phyloP scores from a whole-genome alignment of 805 yeast species.

The Yarrowia bubula region DNA sequence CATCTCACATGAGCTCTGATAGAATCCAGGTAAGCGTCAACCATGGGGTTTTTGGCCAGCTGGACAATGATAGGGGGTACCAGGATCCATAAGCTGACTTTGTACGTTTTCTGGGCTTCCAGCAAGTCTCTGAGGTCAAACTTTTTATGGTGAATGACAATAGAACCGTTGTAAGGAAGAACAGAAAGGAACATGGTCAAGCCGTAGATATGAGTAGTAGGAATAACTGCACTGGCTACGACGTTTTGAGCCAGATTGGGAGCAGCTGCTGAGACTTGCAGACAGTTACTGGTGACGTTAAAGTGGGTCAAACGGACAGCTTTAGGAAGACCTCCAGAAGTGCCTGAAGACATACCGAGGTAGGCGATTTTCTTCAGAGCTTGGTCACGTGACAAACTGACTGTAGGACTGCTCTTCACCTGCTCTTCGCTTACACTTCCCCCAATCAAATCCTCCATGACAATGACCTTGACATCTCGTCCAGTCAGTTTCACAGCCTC shows the following conservation, averaged over 20 bases:
- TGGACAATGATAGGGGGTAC: conserved; percentile 46
- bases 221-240: conserved; percentile 38
- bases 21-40: conserved; percentile 45
- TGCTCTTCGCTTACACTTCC: not conserved
- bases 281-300: conserved; percentile 46
- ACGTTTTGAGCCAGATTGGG: conserved; percentile 33
- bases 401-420: not conserved
- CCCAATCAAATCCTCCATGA: not conserved
- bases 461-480: not conserved
- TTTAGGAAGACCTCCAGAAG: conserved; percentile 62
- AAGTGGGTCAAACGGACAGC: conserved; percentile 69
- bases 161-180: conserved; percentile 30
- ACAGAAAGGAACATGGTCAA: conserved; percentile 34
- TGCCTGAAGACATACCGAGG: conserved; percentile 40
- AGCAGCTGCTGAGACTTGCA: conserved; percentile 42
- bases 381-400: not conserved
- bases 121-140: conserved; percentile 40
- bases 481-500: not conserved
- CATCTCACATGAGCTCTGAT: conserved; percentile 44
- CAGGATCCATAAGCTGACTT: conserved; percentile 44
- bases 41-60: conserved; percentile 48
- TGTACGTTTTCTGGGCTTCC: conserved; percentile 34
- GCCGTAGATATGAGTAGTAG: conserved; percentile 39
- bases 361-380: conserved; percentile 31
- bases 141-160: conserved; percentile 35